Base-by-base conservation (phyloP, 2,329 filamentous ascomycete genomes). In the Fusarium chuoi region DNA sequence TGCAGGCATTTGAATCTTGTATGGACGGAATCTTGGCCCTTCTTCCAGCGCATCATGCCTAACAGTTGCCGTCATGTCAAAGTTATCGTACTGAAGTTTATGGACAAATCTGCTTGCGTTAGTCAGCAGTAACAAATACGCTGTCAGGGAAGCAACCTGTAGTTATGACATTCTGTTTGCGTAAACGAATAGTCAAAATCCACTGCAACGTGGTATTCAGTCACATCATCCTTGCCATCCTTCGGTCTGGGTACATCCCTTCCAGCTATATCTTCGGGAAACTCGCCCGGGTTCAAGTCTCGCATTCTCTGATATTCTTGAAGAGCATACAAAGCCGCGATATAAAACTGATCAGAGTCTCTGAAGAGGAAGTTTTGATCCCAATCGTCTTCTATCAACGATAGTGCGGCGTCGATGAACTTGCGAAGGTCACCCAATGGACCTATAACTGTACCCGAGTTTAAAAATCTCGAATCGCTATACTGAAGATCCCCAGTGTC, bases 141-240 rank as follows among this genome's bases (percentile, higher is more conserved):
- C 3, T 10, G 7, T 11, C 15, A 4, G 9, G 26, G 14, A 4
- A 89, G 82, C 61, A 88, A 85, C 45, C 78, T 80, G 70, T 89
- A 87, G 7, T 80, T 76, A 5, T 87, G 77, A 13, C 87, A 86
- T 73, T 88, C 87, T 44, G 84, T 81, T 12, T 71, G 73, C 71
- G 89, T 87, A 73, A 88, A 89, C 51, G 86, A 83, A 15, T 67
- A 71, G 14, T 77, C 74, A 15, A 71, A 65, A 33, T 76, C 75
- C 17, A 74, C 71, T 1, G 68, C 38, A 20, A 76, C 55, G 26
- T 75, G 71, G 46, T 59, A 73, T 46, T 77, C 73, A 4, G 73
- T 75, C 14, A 51, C 51, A 24, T 77, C 73, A 24, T 65, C 52
- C 7, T 48, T 39, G 11, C 41, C 42, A 24, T 41, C 38, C 24